These are phyloP conservation scores for Penicillium sclerotiorum DNA, from an alignment of 2,329 filamentous ascomycete species.

Conservation along the genomic window DNA sequence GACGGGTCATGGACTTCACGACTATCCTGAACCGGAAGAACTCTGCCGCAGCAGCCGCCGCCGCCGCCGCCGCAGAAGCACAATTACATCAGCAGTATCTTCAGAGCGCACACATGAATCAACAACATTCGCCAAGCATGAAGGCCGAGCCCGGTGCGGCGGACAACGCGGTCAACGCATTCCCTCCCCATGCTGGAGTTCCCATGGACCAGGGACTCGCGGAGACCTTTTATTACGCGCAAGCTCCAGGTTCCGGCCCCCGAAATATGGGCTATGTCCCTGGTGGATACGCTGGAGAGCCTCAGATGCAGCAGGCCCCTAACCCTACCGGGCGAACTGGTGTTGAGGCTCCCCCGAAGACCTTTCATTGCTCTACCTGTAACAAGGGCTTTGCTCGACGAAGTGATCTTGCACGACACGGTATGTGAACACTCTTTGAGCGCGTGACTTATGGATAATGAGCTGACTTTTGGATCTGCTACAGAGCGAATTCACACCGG, in stretches of 20 bases:
- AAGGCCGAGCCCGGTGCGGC: slow-evolving; percentile 62
- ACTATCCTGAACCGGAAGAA: slow-evolving; percentile 56
- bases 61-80: slow-evolving; percentile 46
- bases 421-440: slow-evolving; percentile 56
- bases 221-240: slow-evolving; percentile 28
- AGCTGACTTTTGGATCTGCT: slow-evolving; percentile 2
- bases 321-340: slow-evolving; percentile 47
- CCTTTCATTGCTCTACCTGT: slow-evolving; percentile 88
- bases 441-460: background rate
- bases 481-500: slow-evolving; percentile 94
- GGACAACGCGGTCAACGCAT: slow-evolving; percentile 60
- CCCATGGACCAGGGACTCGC: slow-evolving; percentile 45
- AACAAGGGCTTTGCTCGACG: slow-evolving; percentile 88
- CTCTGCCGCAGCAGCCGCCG: slow-evolving; percentile 46
- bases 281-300: slow-evolving; percentile 48
- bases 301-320: slow-evolving; percentile 50
- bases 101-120: slow-evolving; percentile 43
- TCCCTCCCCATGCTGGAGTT: slow-evolving; percentile 58
- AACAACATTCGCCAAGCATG: slow-evolving; percentile 54
- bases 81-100: slow-evolving; percentile 51
- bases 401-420: slow-evolving; percentile 92
- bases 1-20: slow-evolving; percentile 55
- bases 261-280: slow-evolving; percentile 59
- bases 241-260: slow-evolving; percentile 51
- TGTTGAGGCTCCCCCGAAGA: slow-evolving; percentile 62